Evolutionary conservation across 108 stramenopile genomes (phyloP).

Genomic region (Nitzschia sp.): DNA sequence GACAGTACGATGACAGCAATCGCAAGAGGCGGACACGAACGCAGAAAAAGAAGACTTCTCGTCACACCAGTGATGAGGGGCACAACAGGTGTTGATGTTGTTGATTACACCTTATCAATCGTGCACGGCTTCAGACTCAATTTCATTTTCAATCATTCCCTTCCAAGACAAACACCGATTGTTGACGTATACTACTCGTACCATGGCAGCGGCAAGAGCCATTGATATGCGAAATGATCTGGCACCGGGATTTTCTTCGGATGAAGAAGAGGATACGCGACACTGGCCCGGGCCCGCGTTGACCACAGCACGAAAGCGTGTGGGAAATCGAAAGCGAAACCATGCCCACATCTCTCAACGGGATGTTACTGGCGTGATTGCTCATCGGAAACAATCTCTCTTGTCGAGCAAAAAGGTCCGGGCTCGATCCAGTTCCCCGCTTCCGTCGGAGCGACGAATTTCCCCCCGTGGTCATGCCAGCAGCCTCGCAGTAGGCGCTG

Average conservation of each 20-base stretch:
- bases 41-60: too few species aligned
- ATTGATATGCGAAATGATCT: neutral
- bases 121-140: too few species aligned
- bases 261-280: neutral
- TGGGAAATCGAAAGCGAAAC: neutral
- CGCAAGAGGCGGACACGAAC: too few species aligned
- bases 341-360: neutral
- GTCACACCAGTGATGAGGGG: too few species aligned
- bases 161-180: conserved; percentile 35
- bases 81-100: too few species aligned
- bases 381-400: too few species aligned
- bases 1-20: too few species aligned
- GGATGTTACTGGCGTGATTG: too few species aligned
- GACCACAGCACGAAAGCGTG: neutral
- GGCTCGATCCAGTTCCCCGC: neutral
- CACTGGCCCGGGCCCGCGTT: too few species aligned
- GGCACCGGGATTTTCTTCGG: neutral
- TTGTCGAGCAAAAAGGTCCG: neutral
- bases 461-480: neutral
- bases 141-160: too few species aligned
- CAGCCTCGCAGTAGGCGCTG: too few species aligned
- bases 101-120: too few species aligned
- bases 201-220: neutral
- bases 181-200: neutral
- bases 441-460: neutral